These are phyloP conservation scores for Corymbia calophylla DNA, from an alignment of 441 rosid species.

Conservation along the genomic window DNA sequence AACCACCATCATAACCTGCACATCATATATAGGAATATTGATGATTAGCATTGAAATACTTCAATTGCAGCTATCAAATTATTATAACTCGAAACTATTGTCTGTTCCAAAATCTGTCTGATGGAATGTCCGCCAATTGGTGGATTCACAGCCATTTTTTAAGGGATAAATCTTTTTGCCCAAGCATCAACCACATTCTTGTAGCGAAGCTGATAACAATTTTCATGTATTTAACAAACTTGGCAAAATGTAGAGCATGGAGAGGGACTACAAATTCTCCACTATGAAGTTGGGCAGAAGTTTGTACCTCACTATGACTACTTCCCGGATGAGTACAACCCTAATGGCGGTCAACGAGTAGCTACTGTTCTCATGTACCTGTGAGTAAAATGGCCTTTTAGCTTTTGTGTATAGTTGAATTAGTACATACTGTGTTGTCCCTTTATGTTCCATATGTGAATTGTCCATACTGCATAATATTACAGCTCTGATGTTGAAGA, in stretches of 20 bases:
- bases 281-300: constrained; percentile 85
- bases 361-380: constrained; percentile 97
- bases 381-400: constrained; percentile 32
- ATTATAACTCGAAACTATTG: background rate
- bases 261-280: constrained; percentile 91
- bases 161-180: background rate
- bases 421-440: background rate
- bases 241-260: constrained; percentile 61
- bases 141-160: background rate
- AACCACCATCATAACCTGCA: background rate
- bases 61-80: background rate
- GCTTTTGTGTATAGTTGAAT: background rate
- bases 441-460: background rate
- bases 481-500: constrained; percentile 96
- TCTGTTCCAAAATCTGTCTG: background rate
- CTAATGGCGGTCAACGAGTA: constrained; percentile 90
- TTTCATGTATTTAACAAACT: background rate
- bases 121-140: background rate
- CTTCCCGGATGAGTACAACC: constrained; percentile 77
- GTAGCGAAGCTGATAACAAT: background rate
- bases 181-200: background rate
- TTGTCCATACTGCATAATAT: constrained; percentile 1
- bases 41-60: background rate
- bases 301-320: constrained; percentile 90
- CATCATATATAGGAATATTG: too few species aligned